Evolutionary conservation across 768 basidiomycete genomes (phyloP).

Genomic region (Tulasnella sp.): DNA sequence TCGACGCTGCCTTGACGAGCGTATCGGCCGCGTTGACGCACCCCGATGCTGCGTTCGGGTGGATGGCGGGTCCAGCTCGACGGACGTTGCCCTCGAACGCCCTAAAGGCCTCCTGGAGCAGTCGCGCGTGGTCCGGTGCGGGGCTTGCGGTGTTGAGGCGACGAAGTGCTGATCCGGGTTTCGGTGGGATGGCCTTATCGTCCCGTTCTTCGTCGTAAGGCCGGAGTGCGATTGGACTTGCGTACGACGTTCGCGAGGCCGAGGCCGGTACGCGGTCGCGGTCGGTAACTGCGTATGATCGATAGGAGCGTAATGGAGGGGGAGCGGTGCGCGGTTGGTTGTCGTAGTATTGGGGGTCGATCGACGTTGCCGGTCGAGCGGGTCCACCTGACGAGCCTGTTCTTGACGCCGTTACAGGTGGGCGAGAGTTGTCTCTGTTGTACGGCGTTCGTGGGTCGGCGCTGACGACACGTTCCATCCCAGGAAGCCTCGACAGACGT

Average conservation of each 20-base stretch:
- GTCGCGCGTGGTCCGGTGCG: slow-evolving; percentile 53
- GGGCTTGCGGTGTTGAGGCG: slow-evolving; percentile 6
- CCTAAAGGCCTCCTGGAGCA: slow-evolving; percentile 64
- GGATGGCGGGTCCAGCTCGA: slow-evolving; percentile 44
- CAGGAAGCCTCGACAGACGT: slow-evolving; percentile 14
- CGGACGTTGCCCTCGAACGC: slow-evolving; percentile 66
- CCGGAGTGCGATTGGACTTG: not conserved
- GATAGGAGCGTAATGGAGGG: slow-evolving; percentile 40
- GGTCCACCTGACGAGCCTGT: not conserved
- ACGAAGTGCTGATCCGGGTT: not conserved
- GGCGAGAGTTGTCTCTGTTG: not conserved
- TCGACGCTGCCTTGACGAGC: slow-evolving; percentile 62
- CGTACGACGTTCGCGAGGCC: slow-evolving; percentile 21
- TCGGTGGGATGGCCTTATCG: not conserved
- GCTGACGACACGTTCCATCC: not conserved
- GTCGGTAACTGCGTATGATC: slow-evolving; percentile 40
- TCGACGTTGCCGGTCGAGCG: slow-evolving; percentile 36
- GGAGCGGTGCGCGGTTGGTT: slow-evolving; percentile 41
- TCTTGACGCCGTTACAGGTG: not conserved
- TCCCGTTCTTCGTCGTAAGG: not conserved
- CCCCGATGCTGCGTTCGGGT: slow-evolving; percentile 44
- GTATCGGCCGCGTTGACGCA: slow-evolving; percentile 58
- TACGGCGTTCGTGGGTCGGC: not conserved
- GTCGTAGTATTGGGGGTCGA: slow-evolving; percentile 37
- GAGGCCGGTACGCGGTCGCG: slow-evolving; percentile 23